Conservation (phyloP, 495 filamentous ascomycete genomes). For the Parathielavia appendiculata region DNA sequence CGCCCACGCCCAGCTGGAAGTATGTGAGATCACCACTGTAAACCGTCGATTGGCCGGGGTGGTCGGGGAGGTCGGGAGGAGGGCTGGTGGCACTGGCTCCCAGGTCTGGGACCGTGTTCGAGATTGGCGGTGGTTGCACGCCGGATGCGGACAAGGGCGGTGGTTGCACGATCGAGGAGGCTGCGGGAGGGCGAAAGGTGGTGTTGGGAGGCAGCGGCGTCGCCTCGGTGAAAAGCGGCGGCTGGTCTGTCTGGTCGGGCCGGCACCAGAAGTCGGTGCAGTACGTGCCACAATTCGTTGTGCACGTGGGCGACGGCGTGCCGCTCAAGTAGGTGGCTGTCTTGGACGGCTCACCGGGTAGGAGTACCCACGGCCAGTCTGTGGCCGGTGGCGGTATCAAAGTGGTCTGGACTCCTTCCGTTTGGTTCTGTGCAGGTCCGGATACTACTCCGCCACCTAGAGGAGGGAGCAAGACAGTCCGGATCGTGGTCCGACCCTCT, state of each 20-base stretch:
- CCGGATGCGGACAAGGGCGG: too few species aligned
- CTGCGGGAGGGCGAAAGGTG: too few species aligned
- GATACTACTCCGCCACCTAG: too few species aligned
- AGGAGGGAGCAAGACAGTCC: neutral
- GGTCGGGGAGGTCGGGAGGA: too few species aligned
- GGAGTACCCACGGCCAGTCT: neutral
- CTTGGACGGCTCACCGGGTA: neutral
- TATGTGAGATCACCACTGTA: slow-evolving; percentile 45
- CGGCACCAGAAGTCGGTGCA: slow-evolving; percentile 21
- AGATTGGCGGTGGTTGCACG: too few species aligned
- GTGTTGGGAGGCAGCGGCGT: too few species aligned
- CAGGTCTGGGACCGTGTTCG: too few species aligned
- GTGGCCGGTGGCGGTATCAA: neutral
- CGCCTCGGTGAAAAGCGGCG: too few species aligned
- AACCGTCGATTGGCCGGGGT: slow-evolving; percentile 10
- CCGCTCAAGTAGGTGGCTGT: neutral
- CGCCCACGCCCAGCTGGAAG: slow-evolving; percentile 41
- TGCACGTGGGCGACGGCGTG: slow-evolving; percentile 4
- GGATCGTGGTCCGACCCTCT: neutral
- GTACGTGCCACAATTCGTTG: slow-evolving; percentile 11
- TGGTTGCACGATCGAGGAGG: too few species aligned
- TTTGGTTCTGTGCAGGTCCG: too few species aligned
- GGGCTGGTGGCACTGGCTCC: too few species aligned
- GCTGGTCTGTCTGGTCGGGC: neutral
- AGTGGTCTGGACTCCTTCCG: too few species aligned